Percentiles rank a stretch among this genome's conserved stretches.
phyloP scores from a whole-genome alignment of 2,329 filamentous ascomycete species.

The Trichoderma sp. region DNA sequence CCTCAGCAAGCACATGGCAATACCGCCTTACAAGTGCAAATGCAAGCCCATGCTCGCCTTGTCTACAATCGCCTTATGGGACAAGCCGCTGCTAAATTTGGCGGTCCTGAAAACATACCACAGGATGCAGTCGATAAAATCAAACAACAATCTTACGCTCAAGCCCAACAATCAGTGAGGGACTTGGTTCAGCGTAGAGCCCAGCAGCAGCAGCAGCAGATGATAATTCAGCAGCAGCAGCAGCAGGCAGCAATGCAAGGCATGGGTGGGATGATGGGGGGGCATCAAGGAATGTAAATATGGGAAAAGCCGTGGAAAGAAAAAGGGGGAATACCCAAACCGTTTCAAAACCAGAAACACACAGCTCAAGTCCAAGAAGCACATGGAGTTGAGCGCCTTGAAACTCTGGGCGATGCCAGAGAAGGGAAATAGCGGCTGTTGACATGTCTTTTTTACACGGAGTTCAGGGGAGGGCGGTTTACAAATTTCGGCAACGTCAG shows the following conservation, averaged over 20 bases:
- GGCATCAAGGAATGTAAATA: conserved; percentile 45
- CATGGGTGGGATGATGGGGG: conserved; percentile 55
- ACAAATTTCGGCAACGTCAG: conserved; percentile 15
- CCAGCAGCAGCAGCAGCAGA: conserved; percentile 41
- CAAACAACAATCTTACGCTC: conserved; percentile 40
- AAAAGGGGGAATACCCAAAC: neutral
- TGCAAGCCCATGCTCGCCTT: conserved; percentile 29
- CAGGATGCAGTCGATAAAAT: conserved; percentile 44
- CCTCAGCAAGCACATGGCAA: conserved; percentile 33
- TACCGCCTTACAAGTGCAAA: neutral
- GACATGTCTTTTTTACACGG: conserved; percentile 2
- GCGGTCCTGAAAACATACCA: conserved; percentile 45
- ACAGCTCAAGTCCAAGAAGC: neutral
- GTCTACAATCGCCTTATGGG: conserved; percentile 42
- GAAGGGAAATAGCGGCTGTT: neutral
- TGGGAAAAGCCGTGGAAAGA: neutral
- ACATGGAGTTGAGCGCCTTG: neutral
- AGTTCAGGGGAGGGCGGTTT: conserved; percentile 12
- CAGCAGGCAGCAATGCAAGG: conserved; percentile 48
- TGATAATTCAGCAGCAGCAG: conserved; percentile 32
- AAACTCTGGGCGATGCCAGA: neutral
- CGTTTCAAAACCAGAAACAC: conserved; percentile 18
- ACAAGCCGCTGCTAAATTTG: conserved; percentile 35
- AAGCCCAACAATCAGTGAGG: conserved; percentile 38
- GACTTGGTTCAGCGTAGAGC: conserved; percentile 32